Evolutionary conservation across 305 asterid genomes (phyloP).

Genomic region (Fraxinus sp.): DNA sequence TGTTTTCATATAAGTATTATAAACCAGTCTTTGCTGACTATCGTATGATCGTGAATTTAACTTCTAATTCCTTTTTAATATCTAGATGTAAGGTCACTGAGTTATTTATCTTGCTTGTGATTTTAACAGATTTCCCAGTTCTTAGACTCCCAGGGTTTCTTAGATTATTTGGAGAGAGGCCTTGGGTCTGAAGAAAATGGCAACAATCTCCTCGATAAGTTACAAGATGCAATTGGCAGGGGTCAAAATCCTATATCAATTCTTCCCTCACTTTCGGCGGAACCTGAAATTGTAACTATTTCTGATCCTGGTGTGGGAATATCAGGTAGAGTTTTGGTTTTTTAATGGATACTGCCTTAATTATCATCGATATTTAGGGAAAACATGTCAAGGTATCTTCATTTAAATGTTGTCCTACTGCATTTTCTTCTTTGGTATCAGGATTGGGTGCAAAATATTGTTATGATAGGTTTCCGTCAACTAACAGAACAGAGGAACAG

Average conservation of each 20-base stretch:
- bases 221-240: slow-evolving; percentile 94
- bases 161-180: slow-evolving; percentile 92
- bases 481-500: slow-evolving; percentile 71
- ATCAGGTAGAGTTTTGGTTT: slow-evolving; percentile 45
- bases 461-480: slow-evolving; percentile 79
- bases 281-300: slow-evolving; percentile 72
- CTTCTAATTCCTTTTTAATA: slow-evolving; percentile 24
- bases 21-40: slow-evolving; percentile 8
- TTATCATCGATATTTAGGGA: slow-evolving; percentile 14
- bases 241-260: slow-evolving; percentile 84
- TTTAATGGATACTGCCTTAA: slow-evolving; percentile 22
- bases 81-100: slow-evolving; percentile 26
- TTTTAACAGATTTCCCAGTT: slow-evolving; percentile 82
- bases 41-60: slow-evolving; percentile 3
- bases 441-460: slow-evolving; percentile 63
- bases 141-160: slow-evolving; percentile 91
- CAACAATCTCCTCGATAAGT: slow-evolving; percentile 83
- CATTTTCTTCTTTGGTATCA: slow-evolving; percentile 20
- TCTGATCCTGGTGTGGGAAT: slow-evolving; percentile 54
- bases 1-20: slow-evolving; percentile 17
- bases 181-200: slow-evolving; percentile 72
- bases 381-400: slow-evolving; percentile 17
- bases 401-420: slow-evolving; percentile 29
- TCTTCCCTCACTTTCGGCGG: slow-evolving; percentile 48
- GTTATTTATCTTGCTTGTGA: slow-evolving; percentile 26